A percentile compares a stretch with the other conserved stretches of the same genome.
phyloP scores from a whole-genome alignment of 495 filamentous ascomycete species.

The Aspergillus egyptiacus region DNA sequence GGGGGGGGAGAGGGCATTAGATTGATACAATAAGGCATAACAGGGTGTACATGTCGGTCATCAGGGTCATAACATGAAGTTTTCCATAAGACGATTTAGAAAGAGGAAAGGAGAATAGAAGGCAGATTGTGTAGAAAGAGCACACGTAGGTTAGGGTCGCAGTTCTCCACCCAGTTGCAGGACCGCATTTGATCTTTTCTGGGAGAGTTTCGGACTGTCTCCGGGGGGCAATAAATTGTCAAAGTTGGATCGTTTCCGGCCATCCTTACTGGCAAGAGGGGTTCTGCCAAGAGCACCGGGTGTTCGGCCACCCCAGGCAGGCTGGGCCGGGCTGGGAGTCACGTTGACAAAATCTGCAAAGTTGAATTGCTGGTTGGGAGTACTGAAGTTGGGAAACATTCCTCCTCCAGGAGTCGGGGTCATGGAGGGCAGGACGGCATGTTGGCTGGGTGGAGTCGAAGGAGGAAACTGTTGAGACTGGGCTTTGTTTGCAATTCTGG shows the following conservation, averaged over 20 bases:
- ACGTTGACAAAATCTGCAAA: slow-evolving; percentile 97
- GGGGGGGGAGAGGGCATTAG: background rate
- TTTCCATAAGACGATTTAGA: background rate
- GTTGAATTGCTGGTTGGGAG: slow-evolving; percentile 69
- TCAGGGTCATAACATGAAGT: slow-evolving; percentile 28
- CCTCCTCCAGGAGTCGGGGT: slow-evolving; percentile 76
- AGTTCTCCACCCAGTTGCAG: slow-evolving; percentile 43
- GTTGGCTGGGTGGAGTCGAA: slow-evolving; percentile 80
- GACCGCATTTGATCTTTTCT: slow-evolving; percentile 30
- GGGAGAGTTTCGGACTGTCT: slow-evolving; percentile 28
- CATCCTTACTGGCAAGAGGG: slow-evolving; percentile 48
- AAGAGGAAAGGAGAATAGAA: background rate
- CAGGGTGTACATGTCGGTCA: slow-evolving; percentile 29
- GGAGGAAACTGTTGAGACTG: slow-evolving; percentile 56
- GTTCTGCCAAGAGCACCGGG: slow-evolving; percentile 53
- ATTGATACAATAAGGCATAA: slow-evolving; percentile 22
- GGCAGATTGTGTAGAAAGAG: background rate
- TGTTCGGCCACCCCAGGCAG: slow-evolving; percentile 62
- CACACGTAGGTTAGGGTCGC: slow-evolving; percentile 25
- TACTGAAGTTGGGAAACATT: slow-evolving; percentile 53
- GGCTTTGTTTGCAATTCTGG: slow-evolving; percentile 40
- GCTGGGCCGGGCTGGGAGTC: slow-evolving; percentile 90
- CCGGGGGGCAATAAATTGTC: slow-evolving; percentile 55
- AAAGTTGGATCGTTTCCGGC: slow-evolving; percentile 57
- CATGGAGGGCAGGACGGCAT: slow-evolving; percentile 52